A percentile compares a stretch with the other conserved stretches of the same genome.
phyloP scores from a whole-genome alignment of 1,284 basidiomycete species.

The Kalmanozyma brasiliensis region DNA sequence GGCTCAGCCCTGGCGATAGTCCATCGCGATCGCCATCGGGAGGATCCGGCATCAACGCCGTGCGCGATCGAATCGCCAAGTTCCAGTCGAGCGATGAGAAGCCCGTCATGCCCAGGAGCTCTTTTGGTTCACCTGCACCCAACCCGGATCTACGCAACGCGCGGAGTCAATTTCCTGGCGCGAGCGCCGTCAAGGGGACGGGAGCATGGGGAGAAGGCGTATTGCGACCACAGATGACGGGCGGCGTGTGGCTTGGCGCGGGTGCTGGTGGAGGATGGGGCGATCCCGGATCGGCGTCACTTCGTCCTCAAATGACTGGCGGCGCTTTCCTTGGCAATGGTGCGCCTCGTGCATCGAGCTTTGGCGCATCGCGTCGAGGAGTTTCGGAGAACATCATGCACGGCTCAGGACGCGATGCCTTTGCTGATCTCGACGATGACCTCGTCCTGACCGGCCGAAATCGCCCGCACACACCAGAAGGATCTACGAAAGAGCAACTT shows the following conservation, averaged over 20 bases:
- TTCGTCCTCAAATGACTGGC: slow-evolving; percentile 60
- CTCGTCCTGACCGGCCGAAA: slow-evolving; percentile 38
- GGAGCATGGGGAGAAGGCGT: slow-evolving; percentile 59
- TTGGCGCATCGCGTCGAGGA: slow-evolving; percentile 29
- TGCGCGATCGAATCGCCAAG: slow-evolving; percentile 58
- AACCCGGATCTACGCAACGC: slow-evolving; percentile 51
- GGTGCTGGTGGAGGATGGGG: slow-evolving; percentile 48
- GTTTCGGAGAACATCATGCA: slow-evolving; percentile 43
- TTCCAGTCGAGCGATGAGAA: slow-evolving; percentile 55
- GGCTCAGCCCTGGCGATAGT: slow-evolving; percentile 42
- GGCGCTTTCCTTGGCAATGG: slow-evolving; percentile 44
- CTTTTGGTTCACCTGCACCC: slow-evolving; percentile 60
- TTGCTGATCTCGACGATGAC: slow-evolving; percentile 59
- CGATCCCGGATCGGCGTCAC: slow-evolving; percentile 29
- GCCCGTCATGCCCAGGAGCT: slow-evolving; percentile 56
- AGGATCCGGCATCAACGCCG: slow-evolving; percentile 32
- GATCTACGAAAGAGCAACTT: slow-evolving; percentile 9
- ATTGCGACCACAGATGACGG: slow-evolving; percentile 60
- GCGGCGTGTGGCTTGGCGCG: slow-evolving; percentile 58
- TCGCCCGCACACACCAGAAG: slow-evolving; percentile 19
- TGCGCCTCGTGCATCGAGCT: slow-evolving; percentile 27
- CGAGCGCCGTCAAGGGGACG: slow-evolving; percentile 44
- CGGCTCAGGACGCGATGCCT: slow-evolving; percentile 49
- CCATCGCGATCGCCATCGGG: slow-evolving; percentile 40
- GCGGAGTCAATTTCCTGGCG: slow-evolving; percentile 47